Conservation (phyloP, 2,329 filamentous ascomycete species). For the Colletotrichum horii region DNA sequence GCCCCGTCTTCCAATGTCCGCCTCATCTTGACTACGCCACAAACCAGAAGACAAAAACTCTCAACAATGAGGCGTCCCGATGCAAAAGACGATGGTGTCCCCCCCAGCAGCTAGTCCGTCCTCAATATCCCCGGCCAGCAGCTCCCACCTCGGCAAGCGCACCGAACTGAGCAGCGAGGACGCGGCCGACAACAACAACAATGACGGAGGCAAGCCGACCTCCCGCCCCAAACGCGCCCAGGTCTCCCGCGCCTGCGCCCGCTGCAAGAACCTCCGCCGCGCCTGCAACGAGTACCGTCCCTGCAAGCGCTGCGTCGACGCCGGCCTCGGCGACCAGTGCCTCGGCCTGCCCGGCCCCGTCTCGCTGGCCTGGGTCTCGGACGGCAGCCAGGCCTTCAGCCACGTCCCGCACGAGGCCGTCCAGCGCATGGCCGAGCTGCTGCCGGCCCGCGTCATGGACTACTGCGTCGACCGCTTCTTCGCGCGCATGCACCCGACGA, state of each 20-base stretch:
- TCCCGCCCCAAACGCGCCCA: constrained; percentile 30
- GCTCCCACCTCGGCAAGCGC: constrained; percentile 17
- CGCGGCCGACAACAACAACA: neutral
- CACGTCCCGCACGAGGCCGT: constrained; percentile 28
- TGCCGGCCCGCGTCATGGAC: constrained; percentile 37
- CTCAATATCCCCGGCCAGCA: constrained; percentile 17
- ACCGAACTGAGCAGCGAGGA: constrained; percentile 3
- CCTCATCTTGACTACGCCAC: neutral
- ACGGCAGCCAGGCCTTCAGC: constrained; percentile 25
- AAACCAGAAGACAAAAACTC: neutral
- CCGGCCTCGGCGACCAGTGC: constrained; percentile 46
- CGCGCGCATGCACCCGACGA: constrained; percentile 43
- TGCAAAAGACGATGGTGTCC: constrained; percentile 19
- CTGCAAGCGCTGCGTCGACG: constrained; percentile 45
- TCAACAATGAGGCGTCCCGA: constrained; percentile 15
- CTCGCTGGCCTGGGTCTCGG: constrained; percentile 22
- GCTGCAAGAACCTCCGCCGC: constrained; percentile 47
- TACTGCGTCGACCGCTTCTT: constrained; percentile 46
- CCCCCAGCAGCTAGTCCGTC: constrained; percentile 20
- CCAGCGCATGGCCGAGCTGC: constrained; percentile 36
- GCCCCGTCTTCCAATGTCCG: neutral
- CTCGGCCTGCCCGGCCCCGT: constrained; percentile 23
- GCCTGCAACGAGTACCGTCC: constrained; percentile 50
- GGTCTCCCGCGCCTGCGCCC: constrained; percentile 47
- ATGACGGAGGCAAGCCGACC: neutral